Evolutionary conservation across 2,329 filamentous ascomycete genomes (phyloP).

Genomic region (Colletotrichum coccodes): DNA sequence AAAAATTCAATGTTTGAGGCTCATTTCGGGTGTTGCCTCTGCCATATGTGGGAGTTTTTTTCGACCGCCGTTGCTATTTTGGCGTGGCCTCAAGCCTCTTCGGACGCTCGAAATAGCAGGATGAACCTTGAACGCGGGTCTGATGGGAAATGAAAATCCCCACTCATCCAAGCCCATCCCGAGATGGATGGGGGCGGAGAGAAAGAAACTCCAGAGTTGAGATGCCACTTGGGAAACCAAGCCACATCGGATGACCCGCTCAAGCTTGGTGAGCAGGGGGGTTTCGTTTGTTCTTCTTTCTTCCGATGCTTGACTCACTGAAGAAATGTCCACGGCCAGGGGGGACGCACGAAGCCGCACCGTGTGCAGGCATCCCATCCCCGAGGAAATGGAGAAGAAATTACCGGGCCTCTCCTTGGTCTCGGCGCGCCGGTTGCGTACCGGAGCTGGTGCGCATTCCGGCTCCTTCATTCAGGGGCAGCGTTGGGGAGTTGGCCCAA

Average conservation of each 20-base stretch:
- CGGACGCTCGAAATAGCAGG: slow-evolving; percentile 16
- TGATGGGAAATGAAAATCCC: slow-evolving; percentile 26
- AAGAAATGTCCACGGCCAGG: not conserved
- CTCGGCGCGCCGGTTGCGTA: not conserved
- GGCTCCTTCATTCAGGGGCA: not conserved
- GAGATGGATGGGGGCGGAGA: slow-evolving; percentile 12
- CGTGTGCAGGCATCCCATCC: not conserved
- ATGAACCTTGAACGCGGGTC: slow-evolving; percentile 16
- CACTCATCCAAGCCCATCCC: slow-evolving; percentile 16
- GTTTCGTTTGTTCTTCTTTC: not conserved
- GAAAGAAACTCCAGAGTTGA: not conserved
- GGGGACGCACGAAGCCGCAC: not conserved
- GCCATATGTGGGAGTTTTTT: not conserved
- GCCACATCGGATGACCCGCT: slow-evolving; percentile 29
- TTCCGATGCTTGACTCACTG: slow-evolving; percentile 10
- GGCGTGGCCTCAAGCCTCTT: slow-evolving; percentile 2
- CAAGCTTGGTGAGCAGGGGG: not conserved
- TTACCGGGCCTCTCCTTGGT: not conserved
- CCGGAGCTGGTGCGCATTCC: not conserved
- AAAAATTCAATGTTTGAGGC: slow-evolving; percentile 2
- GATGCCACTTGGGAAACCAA: slow-evolving; percentile 20
- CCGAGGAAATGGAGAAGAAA: not conserved
- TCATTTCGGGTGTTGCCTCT: slow-evolving; percentile 16
- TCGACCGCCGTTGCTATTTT: slow-evolving; percentile 16
- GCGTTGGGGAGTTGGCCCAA: not conserved